Conservation (phyloP, 1,284 basidiomycete species). For the Puccinia sorghi region DNA sequence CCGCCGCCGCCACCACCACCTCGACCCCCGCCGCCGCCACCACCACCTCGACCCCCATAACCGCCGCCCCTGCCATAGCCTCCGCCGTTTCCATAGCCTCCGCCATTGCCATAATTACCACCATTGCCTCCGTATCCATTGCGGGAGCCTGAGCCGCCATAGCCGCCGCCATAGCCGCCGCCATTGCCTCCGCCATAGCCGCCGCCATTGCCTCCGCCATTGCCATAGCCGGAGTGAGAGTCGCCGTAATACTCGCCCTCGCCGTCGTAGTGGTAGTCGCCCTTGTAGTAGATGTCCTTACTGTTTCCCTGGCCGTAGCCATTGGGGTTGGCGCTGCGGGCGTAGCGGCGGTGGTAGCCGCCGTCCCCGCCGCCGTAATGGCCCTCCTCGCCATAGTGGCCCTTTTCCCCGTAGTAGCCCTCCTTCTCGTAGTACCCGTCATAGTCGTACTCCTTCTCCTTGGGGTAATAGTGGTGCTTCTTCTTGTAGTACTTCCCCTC, state of each 20-base stretch:
- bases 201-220: not conserved
- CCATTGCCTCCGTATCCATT: not conserved
- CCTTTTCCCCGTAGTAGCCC: conserved; percentile 28
- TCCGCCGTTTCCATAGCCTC: not conserved
- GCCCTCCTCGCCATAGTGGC: conserved; percentile 11
- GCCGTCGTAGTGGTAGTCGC: not conserved
- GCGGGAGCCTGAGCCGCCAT: not conserved
- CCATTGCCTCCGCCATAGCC: not conserved
- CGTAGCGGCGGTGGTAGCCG: not conserved
- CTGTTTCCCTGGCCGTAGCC: not conserved
- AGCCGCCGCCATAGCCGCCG: not conserved
- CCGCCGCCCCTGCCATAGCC: not conserved
- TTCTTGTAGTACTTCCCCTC: conserved; percentile 4
- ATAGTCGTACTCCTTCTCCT: not conserved
- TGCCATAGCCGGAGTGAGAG: not conserved
- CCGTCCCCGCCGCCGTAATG: not conserved
- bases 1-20: no score
- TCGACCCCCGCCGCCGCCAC: no score
- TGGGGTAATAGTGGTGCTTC: not conserved
- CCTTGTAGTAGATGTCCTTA: not conserved
- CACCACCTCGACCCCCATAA: not conserved
- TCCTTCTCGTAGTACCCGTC: conserved; percentile 17
- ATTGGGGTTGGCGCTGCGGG: not conserved
- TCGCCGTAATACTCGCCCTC: not conserved
- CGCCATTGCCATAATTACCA: not conserved